Conservation (phyloP, 2,329 filamentous ascomycete species). For the Aspergillus sp. region DNA sequence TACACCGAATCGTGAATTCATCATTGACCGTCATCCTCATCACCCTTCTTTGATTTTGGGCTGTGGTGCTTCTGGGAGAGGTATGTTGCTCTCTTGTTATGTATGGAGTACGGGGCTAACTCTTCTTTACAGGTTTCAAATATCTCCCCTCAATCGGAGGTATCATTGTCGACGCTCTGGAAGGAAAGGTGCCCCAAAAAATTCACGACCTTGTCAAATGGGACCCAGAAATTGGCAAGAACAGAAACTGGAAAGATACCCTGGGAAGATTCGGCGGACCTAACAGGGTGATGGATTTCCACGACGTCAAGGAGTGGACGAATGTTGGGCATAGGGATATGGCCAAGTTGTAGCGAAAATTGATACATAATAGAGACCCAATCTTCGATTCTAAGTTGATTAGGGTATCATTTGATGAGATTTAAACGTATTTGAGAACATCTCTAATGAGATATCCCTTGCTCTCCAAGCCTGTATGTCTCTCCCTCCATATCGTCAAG, state of each 20-base stretch:
- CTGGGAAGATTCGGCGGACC: conserved; percentile 43
- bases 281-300: conserved; percentile 44
- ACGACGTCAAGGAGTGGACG: conserved; percentile 38
- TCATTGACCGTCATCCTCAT: conserved; percentile 46
- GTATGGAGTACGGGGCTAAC: not conserved
- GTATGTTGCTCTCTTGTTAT: conserved; percentile 1
- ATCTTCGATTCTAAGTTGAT: not conserved
- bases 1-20: conserved; percentile 47
- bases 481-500: conserved; percentile 14
- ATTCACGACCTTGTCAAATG: conserved; percentile 42
- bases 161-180: conserved; percentile 43
- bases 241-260: conserved; percentile 41
- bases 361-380: too few species aligned
- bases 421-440: not conserved
- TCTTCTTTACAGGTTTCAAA: conserved; percentile 41
- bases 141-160: conserved; percentile 46
- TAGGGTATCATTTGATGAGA: conserved; percentile 3
- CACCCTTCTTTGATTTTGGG: conserved; percentile 41
- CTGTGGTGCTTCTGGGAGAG: conserved; percentile 42
- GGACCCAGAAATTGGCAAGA: conserved; percentile 45
- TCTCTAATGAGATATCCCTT: conserved; percentile 6
- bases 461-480: conserved; percentile 19
- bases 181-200: conserved; percentile 36
- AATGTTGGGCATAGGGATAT: conserved; percentile 11
- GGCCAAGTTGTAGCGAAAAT: conserved; percentile 9